phyloP scores from a whole-genome alignment of 345 rosid species.

The Cardamine chenopodiifolia region DNA sequence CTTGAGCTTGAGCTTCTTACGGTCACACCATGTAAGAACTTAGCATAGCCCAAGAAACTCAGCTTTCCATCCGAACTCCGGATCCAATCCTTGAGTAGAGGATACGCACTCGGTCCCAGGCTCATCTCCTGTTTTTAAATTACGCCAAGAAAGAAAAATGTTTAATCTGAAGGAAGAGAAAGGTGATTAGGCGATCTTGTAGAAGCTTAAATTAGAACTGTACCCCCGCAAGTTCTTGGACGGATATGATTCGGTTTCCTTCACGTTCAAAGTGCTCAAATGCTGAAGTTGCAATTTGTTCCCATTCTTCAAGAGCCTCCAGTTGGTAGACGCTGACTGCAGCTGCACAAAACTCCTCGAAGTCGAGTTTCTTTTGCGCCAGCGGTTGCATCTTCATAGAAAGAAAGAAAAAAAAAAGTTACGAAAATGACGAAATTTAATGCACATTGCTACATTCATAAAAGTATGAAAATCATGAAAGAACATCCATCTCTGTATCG shows the following conservation, averaged over 20 bases:
- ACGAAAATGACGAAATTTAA: background rate
- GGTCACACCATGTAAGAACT: conserved; percentile 79
- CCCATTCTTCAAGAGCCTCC: conserved; percentile 91
- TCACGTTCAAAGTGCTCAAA: conserved; percentile 82
- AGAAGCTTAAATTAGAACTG: background rate
- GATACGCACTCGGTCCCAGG: conserved; percentile 55
- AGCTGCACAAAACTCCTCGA: conserved; percentile 95
- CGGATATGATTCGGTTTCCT: conserved; percentile 77
- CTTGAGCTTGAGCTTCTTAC: conserved; percentile 60
- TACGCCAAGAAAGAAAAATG: background rate
- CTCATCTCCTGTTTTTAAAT: conserved; percentile 58
- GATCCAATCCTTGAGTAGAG: conserved; percentile 60
- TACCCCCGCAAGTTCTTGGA: conserved; percentile 82
- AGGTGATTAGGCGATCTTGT: background rate
- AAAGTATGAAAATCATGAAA: background rate
- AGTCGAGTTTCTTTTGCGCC: conserved; percentile 63
- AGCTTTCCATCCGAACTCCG: conserved; percentile 65
- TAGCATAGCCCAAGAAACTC: conserved; percentile 71
- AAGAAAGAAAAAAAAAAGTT: conserved; percentile 4
- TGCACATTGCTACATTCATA: background rate
- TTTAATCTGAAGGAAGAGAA: conserved; percentile 1
- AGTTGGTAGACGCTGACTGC: conserved; percentile 80
- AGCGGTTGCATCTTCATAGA: conserved; percentile 73
- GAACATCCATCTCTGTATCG: background rate
- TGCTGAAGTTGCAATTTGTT: conserved; percentile 64